phyloP scores from a whole-genome alignment of 192 early-diverging fungal genomes.

The Umbelopsis sp. region DNA sequence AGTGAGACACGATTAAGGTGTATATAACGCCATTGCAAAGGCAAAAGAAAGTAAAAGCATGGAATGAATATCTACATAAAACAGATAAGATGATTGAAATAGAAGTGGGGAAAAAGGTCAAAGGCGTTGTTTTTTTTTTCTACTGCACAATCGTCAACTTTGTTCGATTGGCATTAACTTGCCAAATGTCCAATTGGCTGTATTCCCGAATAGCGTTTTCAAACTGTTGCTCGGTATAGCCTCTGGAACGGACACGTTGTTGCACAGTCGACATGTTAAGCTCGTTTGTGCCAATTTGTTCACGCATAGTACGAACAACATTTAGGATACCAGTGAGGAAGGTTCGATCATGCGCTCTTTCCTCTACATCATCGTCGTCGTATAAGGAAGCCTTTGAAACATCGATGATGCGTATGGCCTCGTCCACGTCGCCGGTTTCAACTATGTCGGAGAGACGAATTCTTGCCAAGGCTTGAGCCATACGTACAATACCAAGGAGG shows the following conservation, averaged over 20 bases:
- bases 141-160: conserved; percentile 43
- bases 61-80: conserved; percentile 22
- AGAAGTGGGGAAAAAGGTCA: not conserved
- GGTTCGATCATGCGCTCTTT: conserved; percentile 50
- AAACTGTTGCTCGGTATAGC: conserved; percentile 79
- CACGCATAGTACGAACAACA: conserved; percentile 76
- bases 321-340: conserved; percentile 71
- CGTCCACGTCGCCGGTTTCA: conserved; percentile 81
- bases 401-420: conserved; percentile 88
- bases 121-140: not conserved
- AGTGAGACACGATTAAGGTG: conserved; percentile 17
- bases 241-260: conserved; percentile 73
- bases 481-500: conserved; percentile 89
- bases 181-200: conserved; percentile 75
- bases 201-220: conserved; percentile 74
- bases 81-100: conserved; percentile 5
- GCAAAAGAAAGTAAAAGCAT: conserved; percentile 4
- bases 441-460: conserved; percentile 82
- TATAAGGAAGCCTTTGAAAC: conserved; percentile 87
- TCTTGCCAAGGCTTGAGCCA: conserved; percentile 89
- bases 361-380: conserved; percentile 50
- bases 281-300: conserved; percentile 50
- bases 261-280: conserved; percentile 66
- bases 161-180: conserved; percentile 60
- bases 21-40: not conserved